Percentiles rank a stretch among this genome's conserved stretches.
These are phyloP conservation scores for Leptoxyphium fumago DNA, from an alignment of 2,329 filamentous ascomycete genomes.

Conservation along the genomic window DNA sequence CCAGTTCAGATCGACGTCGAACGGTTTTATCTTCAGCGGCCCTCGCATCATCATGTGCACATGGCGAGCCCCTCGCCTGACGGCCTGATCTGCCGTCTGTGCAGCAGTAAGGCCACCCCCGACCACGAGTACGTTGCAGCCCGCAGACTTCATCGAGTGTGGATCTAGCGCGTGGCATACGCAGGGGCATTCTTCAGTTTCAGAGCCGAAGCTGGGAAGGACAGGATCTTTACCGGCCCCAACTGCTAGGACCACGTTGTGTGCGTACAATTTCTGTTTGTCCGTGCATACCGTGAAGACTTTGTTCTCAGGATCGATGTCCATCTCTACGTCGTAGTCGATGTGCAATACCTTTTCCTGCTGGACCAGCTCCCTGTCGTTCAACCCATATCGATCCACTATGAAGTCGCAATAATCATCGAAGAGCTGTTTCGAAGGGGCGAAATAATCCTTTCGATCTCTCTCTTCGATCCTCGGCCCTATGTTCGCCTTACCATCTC, in stretches of 20 bases:
- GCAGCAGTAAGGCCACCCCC: slow-evolving; percentile 65
- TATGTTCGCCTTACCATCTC: slow-evolving; percentile 3
- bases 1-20: slow-evolving; percentile 64
- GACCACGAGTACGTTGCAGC: slow-evolving; percentile 47
- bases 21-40: slow-evolving; percentile 51
- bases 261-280: slow-evolving; percentile 38
- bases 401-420: slow-evolving; percentile 26
- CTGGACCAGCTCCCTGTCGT: slow-evolving; percentile 36
- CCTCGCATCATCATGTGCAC: slow-evolving; percentile 58
- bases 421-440: slow-evolving; percentile 27
- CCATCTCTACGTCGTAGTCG: slow-evolving; percentile 37
- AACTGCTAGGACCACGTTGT: slow-evolving; percentile 53
- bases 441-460: slow-evolving; percentile 33
- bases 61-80: slow-evolving; percentile 49
- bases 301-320: slow-evolving; percentile 17
- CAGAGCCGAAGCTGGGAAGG: slow-evolving; percentile 25
- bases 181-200: neutral
- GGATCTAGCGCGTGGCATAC: slow-evolving; percentile 47
- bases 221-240: slow-evolving; percentile 50
- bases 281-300: slow-evolving; percentile 52
- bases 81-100: slow-evolving; percentile 53
- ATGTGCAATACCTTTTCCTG: slow-evolving; percentile 48
- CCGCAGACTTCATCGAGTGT: slow-evolving; percentile 5
- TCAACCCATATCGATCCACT: slow-evolving; percentile 31
- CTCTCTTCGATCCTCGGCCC: slow-evolving; percentile 24